Conservation (phyloP, 805 yeast genomes). For the Saturnispora quitensis region DNA sequence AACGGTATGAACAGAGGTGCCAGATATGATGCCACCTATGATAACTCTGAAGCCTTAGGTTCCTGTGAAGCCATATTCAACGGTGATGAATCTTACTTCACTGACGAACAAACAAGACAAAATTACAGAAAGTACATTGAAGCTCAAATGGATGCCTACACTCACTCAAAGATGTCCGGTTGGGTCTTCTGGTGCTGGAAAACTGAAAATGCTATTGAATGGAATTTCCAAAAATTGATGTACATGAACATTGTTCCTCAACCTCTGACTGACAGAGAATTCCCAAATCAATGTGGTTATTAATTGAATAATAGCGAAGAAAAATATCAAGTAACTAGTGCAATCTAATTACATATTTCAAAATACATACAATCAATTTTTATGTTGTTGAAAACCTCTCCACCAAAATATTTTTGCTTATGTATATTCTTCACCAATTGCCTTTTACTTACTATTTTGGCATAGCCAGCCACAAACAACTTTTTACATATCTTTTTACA, state of each 20-base stretch:
- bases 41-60: slow-evolving; percentile 37
- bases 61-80: slow-evolving; percentile 50
- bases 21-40: slow-evolving; percentile 52
- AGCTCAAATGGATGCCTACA: slow-evolving; percentile 81
- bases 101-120: slow-evolving; percentile 39
- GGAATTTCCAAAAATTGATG: slow-evolving; percentile 68
- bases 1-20: slow-evolving; percentile 65
- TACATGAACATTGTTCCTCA: slow-evolving; percentile 64
- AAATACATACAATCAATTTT: background rate
- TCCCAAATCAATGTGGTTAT: slow-evolving; percentile 26
- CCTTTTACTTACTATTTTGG: background rate
- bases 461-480: background rate
- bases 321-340: too few species aligned
- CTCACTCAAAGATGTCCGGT: slow-evolving; percentile 48
- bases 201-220: slow-evolving; percentile 73
- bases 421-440: background rate
- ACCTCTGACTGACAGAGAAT: slow-evolving; percentile 41
- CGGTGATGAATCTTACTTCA: slow-evolving; percentile 40
- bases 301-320: background rate
- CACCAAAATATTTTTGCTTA: background rate
- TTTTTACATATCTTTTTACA: background rate
- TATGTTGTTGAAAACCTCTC: background rate
- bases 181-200: slow-evolving; percentile 96
- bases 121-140: slow-evolving; percentile 67
- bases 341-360: too few species aligned